Evolutionary conservation across 495 filamentous ascomycete genomes (phyloP).

Genomic region (Penicillium arizonense): DNA sequence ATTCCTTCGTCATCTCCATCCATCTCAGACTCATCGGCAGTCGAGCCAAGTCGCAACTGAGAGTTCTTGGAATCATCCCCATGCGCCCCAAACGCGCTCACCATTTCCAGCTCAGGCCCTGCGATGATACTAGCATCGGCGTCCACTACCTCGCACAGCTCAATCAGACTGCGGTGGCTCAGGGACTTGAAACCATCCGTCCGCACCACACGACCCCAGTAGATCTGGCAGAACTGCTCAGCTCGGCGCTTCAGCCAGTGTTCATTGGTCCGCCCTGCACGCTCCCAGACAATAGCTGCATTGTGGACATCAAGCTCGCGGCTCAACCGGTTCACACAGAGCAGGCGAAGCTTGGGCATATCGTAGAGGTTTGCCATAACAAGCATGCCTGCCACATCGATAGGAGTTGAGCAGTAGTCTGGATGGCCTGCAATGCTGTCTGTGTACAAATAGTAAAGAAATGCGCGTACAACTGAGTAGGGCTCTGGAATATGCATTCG

Average conservation of each 20-base stretch:
- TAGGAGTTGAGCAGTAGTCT: conserved; percentile 65
- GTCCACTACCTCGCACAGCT: conserved; percentile 91
- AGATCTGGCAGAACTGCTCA: conserved; percentile 79
- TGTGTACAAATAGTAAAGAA: conserved; percentile 94
- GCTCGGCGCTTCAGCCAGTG: conserved; percentile 89
- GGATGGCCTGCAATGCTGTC: conserved; percentile 76
- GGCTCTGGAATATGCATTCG: conserved; percentile 97
- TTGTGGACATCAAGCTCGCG: conserved; percentile 91
- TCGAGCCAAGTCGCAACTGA: conserved; percentile 49
- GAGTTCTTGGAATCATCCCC: conserved; percentile 48
- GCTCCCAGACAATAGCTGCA: conserved; percentile 94
- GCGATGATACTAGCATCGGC: conserved; percentile 83
- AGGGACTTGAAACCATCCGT: conserved; percentile 82
- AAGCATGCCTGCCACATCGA: conserved; percentile 89
- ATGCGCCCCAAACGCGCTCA: conserved; percentile 63
- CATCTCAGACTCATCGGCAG: conserved; percentile 58
- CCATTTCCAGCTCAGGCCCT: conserved; percentile 79
- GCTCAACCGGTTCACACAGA: conserved; percentile 84
- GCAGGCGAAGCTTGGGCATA: conserved; percentile 84
- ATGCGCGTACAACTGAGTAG: conserved; percentile 89
- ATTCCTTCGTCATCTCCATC: conserved; percentile 72
- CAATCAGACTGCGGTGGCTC: conserved; percentile 72
- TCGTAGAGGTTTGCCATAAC: conserved; percentile 98
- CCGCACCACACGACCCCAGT: conserved; percentile 94
- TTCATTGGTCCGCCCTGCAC: conserved; percentile 82